Conservation (phyloP, 1,284 basidiomycete species). For the Naganishia albida region DNA sequence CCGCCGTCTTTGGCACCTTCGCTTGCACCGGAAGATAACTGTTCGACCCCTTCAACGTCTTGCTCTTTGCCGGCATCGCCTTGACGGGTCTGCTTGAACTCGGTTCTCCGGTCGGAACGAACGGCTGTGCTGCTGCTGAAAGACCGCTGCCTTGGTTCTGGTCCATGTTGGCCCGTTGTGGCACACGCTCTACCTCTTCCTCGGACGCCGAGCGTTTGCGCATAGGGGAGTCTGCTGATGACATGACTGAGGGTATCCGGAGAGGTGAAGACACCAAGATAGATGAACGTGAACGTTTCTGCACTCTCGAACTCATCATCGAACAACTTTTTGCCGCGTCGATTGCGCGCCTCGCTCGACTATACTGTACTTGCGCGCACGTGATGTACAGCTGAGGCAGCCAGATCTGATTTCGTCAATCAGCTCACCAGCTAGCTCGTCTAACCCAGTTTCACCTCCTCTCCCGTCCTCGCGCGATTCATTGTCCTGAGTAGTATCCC, state of each 20-base stretch:
- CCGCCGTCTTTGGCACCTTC: constrained; percentile 66
- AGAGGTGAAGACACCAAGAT: background rate
- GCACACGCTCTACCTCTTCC: background rate
- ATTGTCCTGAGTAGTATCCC: no score
- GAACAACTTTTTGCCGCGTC: no score
- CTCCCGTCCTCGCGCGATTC: no score
- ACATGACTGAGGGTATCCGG: background rate
- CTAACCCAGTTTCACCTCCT: no score
- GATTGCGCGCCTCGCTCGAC: no score
- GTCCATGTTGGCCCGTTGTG: background rate
- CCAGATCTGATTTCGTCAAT: no score
- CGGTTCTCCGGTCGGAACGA: constrained; percentile 14
- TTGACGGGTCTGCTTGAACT: constrained; percentile 27
- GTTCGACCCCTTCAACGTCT: constrained; percentile 26
- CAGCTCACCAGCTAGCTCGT: background rate
- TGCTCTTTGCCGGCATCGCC: constrained; percentile 30
- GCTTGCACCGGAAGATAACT: constrained; percentile 56
- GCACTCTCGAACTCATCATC: no score
- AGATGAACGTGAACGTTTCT: background rate
- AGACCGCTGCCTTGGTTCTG: constrained; percentile 9
- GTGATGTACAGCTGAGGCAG: no score
- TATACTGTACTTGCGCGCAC: no score
- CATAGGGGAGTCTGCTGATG: background rate
- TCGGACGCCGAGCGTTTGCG: background rate
- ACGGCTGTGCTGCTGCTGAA: constrained; percentile 25